These are phyloP conservation scores for Claviceps maximensis DNA, from an alignment of 2,329 filamentous ascomycete species.

Conservation along the genomic window DNA sequence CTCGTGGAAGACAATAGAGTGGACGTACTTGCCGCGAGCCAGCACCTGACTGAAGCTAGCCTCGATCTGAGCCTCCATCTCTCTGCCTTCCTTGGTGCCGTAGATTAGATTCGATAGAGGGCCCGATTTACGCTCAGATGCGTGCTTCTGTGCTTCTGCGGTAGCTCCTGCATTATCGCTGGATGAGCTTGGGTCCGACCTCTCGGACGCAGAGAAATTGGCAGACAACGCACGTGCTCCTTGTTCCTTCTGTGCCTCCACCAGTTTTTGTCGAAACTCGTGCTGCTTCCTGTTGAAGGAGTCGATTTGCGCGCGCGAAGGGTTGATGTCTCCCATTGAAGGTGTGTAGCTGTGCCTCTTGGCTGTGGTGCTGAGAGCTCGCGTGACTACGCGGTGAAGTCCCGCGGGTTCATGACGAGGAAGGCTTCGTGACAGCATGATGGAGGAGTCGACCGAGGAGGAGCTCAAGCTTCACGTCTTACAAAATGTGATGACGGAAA, in stretches of 20 bases:
- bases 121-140: constrained; percentile 52
- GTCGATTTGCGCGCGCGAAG: constrained; percentile 49
- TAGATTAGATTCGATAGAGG: constrained; percentile 84
- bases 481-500: too few relatives aligned
- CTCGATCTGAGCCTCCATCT: constrained; percentile 92
- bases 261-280: constrained; percentile 71
- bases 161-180: constrained; percentile 24
- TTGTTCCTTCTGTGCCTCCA: constrained; percentile 64
- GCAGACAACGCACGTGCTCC: constrained; percentile 62
- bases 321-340: constrained; percentile 72
- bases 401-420: constrained; percentile 30
- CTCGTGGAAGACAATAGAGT: constrained; percentile 92
- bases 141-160: constrained; percentile 42
- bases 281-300: constrained; percentile 75
- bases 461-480: too few relatives aligned
- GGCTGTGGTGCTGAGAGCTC: constrained; percentile 46
- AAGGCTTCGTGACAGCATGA: constrained; percentile 7
- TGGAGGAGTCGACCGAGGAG: constrained; percentile 4
- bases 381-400: constrained; percentile 34
- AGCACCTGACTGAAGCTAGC: constrained; percentile 91
- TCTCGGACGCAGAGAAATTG: constrained; percentile 27
- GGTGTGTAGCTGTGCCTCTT: constrained; percentile 40
- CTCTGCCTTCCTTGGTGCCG: constrained; percentile 86
- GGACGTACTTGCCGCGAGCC: constrained; percentile 93
- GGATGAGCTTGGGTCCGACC: constrained; percentile 25